Evolutionary conservation across 2,329 filamentous ascomycete species (phyloP), one percentile per base, ranked within the genome.

Genomic region (Colletotrichum phormii): DNA sequence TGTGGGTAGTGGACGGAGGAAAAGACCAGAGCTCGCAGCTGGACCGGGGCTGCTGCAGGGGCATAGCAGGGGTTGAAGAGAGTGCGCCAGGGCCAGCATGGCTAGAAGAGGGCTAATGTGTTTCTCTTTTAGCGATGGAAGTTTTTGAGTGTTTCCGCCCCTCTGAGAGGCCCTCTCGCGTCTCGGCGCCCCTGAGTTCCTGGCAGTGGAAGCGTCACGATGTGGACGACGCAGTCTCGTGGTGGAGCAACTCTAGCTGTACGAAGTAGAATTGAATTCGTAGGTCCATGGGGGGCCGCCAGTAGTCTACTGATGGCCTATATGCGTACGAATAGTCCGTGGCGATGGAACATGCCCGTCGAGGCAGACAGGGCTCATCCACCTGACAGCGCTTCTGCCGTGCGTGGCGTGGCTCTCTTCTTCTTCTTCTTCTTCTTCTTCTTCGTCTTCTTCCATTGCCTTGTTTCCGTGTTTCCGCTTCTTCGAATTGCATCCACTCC

Each of bases 71-170:
- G 62, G 31, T 33, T 58, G 42, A 33, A 64, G 54, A 54, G 31
- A 13, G 11, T 6, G 33, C 35, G 58, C 49, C 51, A 54, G 26
- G 55, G 49, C 66, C 60, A 72, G 66, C 71, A 67, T 65, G 61
- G 31, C 60, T 65, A 49, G 46, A 58, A n/a, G 51, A 51, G 49
- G 51, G 62, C 49, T 55, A 55, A 55, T 64, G 57, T 57, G 70
- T 72, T 73, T 73, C 71, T 73, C 46, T 58, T 71, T 73, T 71
- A 71, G 66, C 71, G 67, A 73, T 73, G 55, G 71, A 71, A 70
- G 71, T 53, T 61, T 73, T 70, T 46, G 59, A 72, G 35, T 72
- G 66, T 70, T 72, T 70, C 71, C 66, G 60, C 71, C 71, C 71
- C 60, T 70, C 71, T 22, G 26, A 72, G 54, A 35, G 59, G 65